These are phyloP conservation scores for Straminergon stramineum DNA, from an alignment of 225 moss, liverwort and hornwort species.

Conservation along the genomic window DNA sequence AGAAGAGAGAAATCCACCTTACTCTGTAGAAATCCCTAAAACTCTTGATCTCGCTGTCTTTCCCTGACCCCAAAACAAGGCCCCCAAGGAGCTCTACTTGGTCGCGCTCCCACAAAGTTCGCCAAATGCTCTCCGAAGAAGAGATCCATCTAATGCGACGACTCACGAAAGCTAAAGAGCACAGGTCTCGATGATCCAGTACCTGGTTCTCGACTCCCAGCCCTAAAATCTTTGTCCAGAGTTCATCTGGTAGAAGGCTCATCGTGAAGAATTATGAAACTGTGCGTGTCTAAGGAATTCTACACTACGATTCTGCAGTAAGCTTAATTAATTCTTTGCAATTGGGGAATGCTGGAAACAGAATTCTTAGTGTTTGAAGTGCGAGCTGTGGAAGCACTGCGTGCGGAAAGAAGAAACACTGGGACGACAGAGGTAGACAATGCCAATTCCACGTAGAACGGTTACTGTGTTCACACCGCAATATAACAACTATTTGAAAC, in stretches of 20 bases:
- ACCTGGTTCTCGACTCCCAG: conserved; percentile 21
- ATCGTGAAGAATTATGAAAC: neutral
- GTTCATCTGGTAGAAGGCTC: conserved; percentile 35
- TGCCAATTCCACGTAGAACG: neutral
- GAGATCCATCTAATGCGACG: conserved; percentile 15
- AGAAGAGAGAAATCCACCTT: conserved; percentile 5
- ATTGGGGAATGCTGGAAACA: neutral
- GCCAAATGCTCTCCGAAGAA: conserved; percentile 20
- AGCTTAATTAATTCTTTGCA: neutral
- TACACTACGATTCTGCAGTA: neutral
- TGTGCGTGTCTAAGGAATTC: neutral
- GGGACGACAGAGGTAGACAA: neutral
- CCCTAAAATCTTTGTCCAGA: conserved; percentile 39
- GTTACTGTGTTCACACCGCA: neutral
- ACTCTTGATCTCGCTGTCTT: neutral
- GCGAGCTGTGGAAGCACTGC: neutral
- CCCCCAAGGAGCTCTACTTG: neutral
- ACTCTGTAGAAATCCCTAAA: conserved; percentile 21
- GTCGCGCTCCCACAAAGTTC: conserved; percentile 22
- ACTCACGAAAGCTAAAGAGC: conserved; percentile 34
- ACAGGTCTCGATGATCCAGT: conserved; percentile 41
- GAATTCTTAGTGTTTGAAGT: neutral
- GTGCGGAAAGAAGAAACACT: neutral
- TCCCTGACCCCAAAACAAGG: neutral
- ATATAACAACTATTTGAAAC: neutral